Evolutionary conservation across 2,329 filamentous ascomycete genomes (phyloP), one percentile per base, ranked within the genome.

Genomic region (Penicillium sp.): DNA sequence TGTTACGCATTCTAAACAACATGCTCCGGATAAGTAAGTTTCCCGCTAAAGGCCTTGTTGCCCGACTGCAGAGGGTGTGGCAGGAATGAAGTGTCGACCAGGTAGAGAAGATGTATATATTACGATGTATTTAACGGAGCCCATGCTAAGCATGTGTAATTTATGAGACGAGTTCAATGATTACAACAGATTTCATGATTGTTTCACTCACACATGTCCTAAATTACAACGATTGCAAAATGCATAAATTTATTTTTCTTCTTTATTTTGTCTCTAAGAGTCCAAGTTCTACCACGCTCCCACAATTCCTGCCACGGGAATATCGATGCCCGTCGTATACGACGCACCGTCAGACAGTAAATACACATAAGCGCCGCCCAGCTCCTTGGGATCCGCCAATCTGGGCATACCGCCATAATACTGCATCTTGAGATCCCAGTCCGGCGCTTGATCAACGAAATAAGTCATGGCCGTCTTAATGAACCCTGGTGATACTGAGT

Each of bases 331-430:
- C 1, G 63, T 69, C 1, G 68, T 70, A 45, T 70, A 70, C 21
- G 65, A 69, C 5, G 61, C 64, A 0, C 59, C 58, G 49, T 80
- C 77, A 49, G 70, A 75, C n/a, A 80, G 60, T 49, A 80, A 60
- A 54, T 80, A 80, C 4, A 80, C 76, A 55, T 80, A 80, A 1
- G 77, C 77, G 13, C 77, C 77, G 2, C 77, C 76, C 2, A 81
- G 63, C 62, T 81, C 77, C 54, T 76, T 71, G 0, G 75, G 73
- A 41, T 76, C 70, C 0, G 77, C 78, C 33, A 81, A 56, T 26
- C 77, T 65, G 10, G 76, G 77, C 69, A 81, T 79, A 3, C 77
- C 77, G 3, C 77, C 76, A 56, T 80, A 80, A 58, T 80, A 79
- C 62, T 78, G 74, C 67, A 80, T 72, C 65, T 80, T 76, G 53